Base-by-base conservation (phyloP, 768 basidiomycete species). In the Bullera alba region DNA sequence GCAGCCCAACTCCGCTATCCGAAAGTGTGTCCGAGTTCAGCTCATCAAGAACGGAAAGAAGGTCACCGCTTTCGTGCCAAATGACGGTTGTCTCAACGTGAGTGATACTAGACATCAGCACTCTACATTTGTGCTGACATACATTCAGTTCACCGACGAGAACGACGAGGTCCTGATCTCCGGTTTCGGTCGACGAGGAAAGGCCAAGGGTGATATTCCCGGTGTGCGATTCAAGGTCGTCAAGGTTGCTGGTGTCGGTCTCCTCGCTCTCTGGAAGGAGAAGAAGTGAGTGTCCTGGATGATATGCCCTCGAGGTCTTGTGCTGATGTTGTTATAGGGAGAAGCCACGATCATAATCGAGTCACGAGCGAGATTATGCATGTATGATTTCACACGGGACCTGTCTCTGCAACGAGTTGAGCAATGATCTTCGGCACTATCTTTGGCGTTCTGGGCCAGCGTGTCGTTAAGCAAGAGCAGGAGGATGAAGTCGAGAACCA, bases 11-110 rank as follows among this genome's bases (percentile, higher is more conserved):
- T 99, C 95, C 73, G 95, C 95, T 75, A 97, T 99, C 77, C 91
- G 95, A 76, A 99, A 99, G 76, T 99, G 95, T 79, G 95, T 99
- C 63, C 90, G 95, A 79, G 95, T 99, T 57, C 95, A 99, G 72
- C 81, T 99, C 65, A 97, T 99, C 76, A 99, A 99, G 83, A 99
- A 99, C 79, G 95, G 95, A 62, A 99, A 99, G 85, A 97, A 97
- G 76, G 93, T 99, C 74, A 97, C 93, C 58, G 95, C 95, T 70
- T 99, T 99, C 84, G 95, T 97, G 34, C 93, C 93, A 56, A 74
- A 74, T 62, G n/a, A 29, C 19, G 56, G 71, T 70, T 72, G 71
- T 55, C 54, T 72, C 44, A 72, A 72, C 71, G 65, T 65, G 41
- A 42, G 54, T 44, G 39, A 37, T 14, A 12, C 12, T 29, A 22